Percentiles rank a stretch among this genome's conserved stretches.
These are phyloP conservation scores for Solanum phureja DNA, from an alignment of 257 asterid genomes.

Conservation along the genomic window DNA sequence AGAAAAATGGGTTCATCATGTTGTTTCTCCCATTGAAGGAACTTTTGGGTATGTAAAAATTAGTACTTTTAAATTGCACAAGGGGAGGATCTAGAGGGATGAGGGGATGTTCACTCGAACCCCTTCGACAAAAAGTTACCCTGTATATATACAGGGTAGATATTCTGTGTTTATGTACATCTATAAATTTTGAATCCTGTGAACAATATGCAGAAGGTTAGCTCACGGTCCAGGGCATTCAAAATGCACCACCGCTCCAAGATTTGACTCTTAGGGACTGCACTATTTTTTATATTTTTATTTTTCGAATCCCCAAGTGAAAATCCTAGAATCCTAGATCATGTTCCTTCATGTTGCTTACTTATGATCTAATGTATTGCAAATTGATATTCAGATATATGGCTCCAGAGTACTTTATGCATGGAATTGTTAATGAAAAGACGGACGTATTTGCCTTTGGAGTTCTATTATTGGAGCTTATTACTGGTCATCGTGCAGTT, in stretches of 20 bases:
- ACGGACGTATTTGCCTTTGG: conserved; percentile 89
- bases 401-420: conserved; percentile 99
- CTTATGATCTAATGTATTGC: neutral
- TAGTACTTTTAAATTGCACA: neutral
- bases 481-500: conserved; percentile 91
- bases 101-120: neutral
- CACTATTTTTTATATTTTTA: no score
- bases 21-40: conserved; percentile 96
- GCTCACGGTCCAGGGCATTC: neutral
- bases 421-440: conserved; percentile 78
- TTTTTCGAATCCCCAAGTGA: neutral
- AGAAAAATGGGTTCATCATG: conserved; percentile 76
- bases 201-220: neutral
- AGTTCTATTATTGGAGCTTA: conserved; percentile 44
- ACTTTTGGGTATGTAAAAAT: conserved; percentile 66
- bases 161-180: neutral
- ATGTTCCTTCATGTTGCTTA: neutral
- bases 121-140: neutral
- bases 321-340: neutral
- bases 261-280: no score
- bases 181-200: neutral
- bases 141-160: neutral
- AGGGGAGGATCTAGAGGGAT: neutral
- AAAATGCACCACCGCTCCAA: no score
- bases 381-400: conserved; percentile 43